These are phyloP conservation scores for Pestalotiopsis sp. DNA, from an alignment of 2,329 filamentous ascomycete species.

Conservation along the genomic window DNA sequence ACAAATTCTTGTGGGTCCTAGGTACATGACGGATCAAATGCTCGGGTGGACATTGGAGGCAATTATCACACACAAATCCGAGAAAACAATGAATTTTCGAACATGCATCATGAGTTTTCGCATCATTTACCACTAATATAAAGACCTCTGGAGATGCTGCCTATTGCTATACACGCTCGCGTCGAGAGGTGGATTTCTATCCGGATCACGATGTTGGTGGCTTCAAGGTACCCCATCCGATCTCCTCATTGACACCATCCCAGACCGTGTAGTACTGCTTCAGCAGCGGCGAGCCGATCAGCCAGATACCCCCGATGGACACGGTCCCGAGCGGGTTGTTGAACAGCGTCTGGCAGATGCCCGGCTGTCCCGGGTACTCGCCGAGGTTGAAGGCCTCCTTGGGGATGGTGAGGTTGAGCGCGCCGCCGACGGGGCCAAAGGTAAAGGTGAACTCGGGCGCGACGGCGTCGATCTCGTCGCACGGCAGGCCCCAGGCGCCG, in stretches of 20 bases:
- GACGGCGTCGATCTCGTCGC: slow-evolving; percentile 28
- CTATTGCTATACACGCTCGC: too few relatives aligned
- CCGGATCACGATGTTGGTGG: neutral
- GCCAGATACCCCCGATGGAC: slow-evolving; percentile 28
- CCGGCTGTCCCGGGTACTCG: slow-evolving; percentile 28
- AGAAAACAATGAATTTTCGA: too few relatives aligned
- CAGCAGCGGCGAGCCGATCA: slow-evolving; percentile 35
- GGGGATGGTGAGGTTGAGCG: slow-evolving; percentile 32
- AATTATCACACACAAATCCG: too few relatives aligned
- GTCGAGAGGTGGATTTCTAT: too few relatives aligned
- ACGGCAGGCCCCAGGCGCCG: slow-evolving; percentile 37
- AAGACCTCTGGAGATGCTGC: too few relatives aligned
- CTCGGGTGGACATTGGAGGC: too few relatives aligned
- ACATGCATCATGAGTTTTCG: too few relatives aligned
- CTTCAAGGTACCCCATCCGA: slow-evolving; percentile 23
- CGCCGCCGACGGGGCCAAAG: slow-evolving; percentile 24
- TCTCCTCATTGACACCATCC: slow-evolving; percentile 28
- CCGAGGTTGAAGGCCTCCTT: slow-evolving; percentile 35
- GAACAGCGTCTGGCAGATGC: slow-evolving; percentile 36
- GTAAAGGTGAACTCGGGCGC: slow-evolving; percentile 32
- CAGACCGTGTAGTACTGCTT: slow-evolving; percentile 40
- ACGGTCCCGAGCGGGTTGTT: slow-evolving; percentile 20
- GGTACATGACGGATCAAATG: too few relatives aligned
- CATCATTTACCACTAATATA: too few relatives aligned
- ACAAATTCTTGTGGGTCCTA: too few relatives aligned